Evolutionary conservation across 345 rosid species (phyloP).

Genomic region (Aegle marmelos): DNA sequence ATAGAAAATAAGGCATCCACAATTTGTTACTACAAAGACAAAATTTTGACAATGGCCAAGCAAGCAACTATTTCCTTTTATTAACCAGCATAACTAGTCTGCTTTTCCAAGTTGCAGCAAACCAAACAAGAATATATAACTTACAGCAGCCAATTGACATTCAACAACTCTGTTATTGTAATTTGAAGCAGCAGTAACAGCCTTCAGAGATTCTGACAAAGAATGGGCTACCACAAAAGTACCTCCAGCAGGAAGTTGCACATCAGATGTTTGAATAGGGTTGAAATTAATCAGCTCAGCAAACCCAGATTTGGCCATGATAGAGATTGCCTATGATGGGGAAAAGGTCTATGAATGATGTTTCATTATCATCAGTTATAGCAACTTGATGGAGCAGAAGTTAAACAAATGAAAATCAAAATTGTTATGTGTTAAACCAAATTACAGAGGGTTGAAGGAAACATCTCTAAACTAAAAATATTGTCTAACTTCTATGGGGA

Average conservation of each 20-base stretch:
- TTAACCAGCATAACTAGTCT: not conserved
- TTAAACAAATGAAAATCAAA: not conserved
- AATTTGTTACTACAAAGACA: not conserved
- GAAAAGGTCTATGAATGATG: conserved; percentile 2
- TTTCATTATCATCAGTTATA: not conserved
- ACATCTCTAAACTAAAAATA: not conserved
- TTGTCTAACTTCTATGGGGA: not conserved
- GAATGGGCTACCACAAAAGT: conserved; percentile 92
- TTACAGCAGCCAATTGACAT: conserved; percentile 89
- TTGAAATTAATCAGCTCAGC: conserved; percentile 99
- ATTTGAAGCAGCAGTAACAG: conserved; percentile 93
- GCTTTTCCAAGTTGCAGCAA: not conserved
- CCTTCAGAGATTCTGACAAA: conserved; percentile 92
- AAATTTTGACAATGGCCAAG: not conserved
- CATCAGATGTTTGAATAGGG: conserved; percentile 93
- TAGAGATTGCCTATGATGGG: conserved; percentile 80
- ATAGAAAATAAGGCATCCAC: not conserved
- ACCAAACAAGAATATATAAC: conserved; percentile 12
- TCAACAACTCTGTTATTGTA: conserved; percentile 98
- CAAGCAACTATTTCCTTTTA: not conserved
- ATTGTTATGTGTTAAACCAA: not conserved
- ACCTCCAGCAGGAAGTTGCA: conserved; percentile 91
- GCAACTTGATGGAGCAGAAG: not conserved
- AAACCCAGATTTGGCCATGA: conserved; percentile 93
- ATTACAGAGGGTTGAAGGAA: not conserved